phyloP scores from a whole-genome alignment of 1,139 yeast species.

The Blastobotrys indianensis region DNA sequence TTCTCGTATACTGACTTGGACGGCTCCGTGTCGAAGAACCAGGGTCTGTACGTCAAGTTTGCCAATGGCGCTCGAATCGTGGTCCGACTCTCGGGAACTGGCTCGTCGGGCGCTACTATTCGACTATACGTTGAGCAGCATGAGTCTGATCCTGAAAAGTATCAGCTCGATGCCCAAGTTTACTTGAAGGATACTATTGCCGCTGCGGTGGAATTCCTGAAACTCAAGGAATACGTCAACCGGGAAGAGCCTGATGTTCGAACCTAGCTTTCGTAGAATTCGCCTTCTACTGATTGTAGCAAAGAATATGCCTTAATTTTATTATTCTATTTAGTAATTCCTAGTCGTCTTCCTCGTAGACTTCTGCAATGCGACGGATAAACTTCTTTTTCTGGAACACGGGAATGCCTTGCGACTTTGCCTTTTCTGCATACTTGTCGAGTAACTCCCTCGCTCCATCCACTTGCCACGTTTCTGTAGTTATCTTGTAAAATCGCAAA shows the following conservation, averaged over 20 bases:
- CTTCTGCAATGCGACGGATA: no score
- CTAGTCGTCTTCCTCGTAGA: no score
- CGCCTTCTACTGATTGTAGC: no score
- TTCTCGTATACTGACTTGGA: slow-evolving; percentile 92
- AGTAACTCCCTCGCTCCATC: no score
- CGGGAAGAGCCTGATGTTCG: slow-evolving; percentile 85
- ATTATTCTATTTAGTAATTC: no score
- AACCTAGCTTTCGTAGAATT: no score
- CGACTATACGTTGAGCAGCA: slow-evolving; percentile 88
- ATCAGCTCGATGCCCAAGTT: slow-evolving; percentile 55
- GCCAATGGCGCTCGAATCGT: slow-evolving; percentile 80
- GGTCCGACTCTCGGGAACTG: slow-evolving; percentile 93
- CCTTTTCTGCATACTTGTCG: no score
- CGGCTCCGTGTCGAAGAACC: slow-evolving; percentile 85
- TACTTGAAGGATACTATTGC: slow-evolving; percentile 59
- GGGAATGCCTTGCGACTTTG: no score
- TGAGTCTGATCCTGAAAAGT: slow-evolving; percentile 52
- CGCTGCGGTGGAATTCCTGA: slow-evolving; percentile 60
- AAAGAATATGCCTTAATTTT: no score
- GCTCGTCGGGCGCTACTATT: slow-evolving; percentile 96
- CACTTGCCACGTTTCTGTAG: no score
- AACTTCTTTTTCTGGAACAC: neutral
- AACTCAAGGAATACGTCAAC: slow-evolving; percentile 69
- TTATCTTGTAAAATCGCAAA: no score
- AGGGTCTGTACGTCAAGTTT: slow-evolving; percentile 83